Evolutionary conservation across 192 early-diverging fungal species (phyloP).

Genomic region (Helicostylum pulchrum): DNA sequence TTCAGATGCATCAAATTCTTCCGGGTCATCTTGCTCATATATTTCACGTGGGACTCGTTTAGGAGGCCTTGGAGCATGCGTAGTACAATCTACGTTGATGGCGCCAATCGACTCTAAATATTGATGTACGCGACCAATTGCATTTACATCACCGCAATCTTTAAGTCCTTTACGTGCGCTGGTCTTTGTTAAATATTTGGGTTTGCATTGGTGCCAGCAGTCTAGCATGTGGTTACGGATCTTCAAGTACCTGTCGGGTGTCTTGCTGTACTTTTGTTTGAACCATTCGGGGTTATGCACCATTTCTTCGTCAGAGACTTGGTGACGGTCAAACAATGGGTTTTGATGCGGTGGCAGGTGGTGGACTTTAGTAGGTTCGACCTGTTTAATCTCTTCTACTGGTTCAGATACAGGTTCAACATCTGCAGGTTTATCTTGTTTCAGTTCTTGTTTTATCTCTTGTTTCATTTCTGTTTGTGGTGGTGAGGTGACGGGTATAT

Average conservation of each 20-base stretch:
- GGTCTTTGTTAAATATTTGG: slow-evolving; percentile 83
- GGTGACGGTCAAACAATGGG: slow-evolving; percentile 40
- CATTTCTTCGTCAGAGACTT: slow-evolving; percentile 50
- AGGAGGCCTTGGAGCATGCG: slow-evolving; percentile 41
- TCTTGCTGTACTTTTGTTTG: slow-evolving; percentile 65
- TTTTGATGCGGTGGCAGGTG: neutral
- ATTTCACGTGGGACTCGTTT: slow-evolving; percentile 15
- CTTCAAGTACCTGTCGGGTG: slow-evolving; percentile 81
- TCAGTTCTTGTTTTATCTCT: neutral
- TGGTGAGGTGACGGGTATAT: neutral
- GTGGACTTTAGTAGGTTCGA: neutral
- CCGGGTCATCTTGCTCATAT: slow-evolving; percentile 11
- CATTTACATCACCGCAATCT: slow-evolving; percentile 92
- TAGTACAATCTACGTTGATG: slow-evolving; percentile 72
- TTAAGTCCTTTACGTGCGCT: slow-evolving; percentile 67
- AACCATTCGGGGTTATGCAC: slow-evolving; percentile 63
- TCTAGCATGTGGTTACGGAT: slow-evolving; percentile 88
- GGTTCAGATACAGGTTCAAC: no score
- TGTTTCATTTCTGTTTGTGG: neutral
- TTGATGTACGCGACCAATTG: slow-evolving; percentile 80
- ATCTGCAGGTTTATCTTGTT: no score
- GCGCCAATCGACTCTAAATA: slow-evolving; percentile 75
- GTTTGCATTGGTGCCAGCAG: slow-evolving; percentile 67
- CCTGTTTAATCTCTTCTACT: no score
- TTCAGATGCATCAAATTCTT: slow-evolving; percentile 25